Percentiles rank a stretch among this genome's conserved stretches.
These are phyloP conservation scores for Monosporascus sp. DNA, from an alignment of 2,329 filamentous ascomycete species.

Conservation along the genomic window DNA sequence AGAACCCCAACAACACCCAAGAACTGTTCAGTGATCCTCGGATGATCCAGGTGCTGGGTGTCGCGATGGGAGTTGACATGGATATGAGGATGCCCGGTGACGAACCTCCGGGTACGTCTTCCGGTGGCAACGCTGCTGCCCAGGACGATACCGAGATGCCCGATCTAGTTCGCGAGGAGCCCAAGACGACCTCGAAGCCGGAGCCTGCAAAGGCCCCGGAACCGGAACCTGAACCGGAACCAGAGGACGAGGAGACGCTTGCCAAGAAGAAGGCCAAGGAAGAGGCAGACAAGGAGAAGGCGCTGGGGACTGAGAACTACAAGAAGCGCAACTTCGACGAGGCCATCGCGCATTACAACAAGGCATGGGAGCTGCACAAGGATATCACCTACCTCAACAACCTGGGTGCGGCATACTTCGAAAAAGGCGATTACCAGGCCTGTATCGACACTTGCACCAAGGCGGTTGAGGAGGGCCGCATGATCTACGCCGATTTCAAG, in stretches of 20 bases:
- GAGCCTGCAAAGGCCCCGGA: conserved; percentile 40
- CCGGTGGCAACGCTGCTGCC: conserved; percentile 35
- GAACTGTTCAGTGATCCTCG: conserved; percentile 83
- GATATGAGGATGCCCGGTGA: conserved; percentile 47
- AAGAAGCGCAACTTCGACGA: conserved; percentile 98
- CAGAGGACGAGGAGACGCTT: conserved; percentile 73
- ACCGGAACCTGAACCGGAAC: conserved; percentile 60
- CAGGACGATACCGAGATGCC: conserved; percentile 77
- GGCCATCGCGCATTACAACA: conserved; percentile 89
- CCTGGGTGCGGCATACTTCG: conserved; percentile 86
- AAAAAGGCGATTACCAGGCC: conserved; percentile 90
- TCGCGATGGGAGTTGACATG: conserved; percentile 92
- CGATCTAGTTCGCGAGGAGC: conserved; percentile 48
- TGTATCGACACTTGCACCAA: conserved; percentile 82
- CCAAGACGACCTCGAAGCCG: conserved; percentile 49
- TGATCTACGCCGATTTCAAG: conserved; percentile 94
- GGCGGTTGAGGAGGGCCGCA: conserved; percentile 84
- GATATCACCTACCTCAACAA: conserved; percentile 99
- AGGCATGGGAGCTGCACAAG: conserved; percentile 92
- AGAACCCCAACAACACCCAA: conserved; percentile 74
- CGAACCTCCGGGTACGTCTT: conserved; percentile 24
- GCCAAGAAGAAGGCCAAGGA: conserved; percentile 89
- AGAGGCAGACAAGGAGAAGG: conserved; percentile 92
- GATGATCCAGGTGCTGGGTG: conserved; percentile 90
- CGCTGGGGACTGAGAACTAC: conserved; percentile 87